These are phyloP conservation scores for Geum urbanum DNA, from an alignment of 306 rosid species.

Conservation along the genomic window DNA sequence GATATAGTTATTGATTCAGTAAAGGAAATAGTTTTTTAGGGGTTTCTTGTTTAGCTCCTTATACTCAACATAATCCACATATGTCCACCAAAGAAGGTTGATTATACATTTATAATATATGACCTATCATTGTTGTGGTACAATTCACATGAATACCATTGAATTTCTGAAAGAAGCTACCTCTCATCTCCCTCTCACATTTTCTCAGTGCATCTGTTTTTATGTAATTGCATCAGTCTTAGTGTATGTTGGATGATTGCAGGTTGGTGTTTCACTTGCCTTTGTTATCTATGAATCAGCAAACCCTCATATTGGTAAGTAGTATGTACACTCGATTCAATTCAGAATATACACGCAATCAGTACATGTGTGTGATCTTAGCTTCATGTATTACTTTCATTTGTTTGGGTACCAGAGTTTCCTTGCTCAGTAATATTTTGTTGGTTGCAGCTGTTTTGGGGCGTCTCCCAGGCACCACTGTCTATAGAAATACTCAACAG, in stretches of 20 bases:
- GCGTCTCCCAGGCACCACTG: slow-evolving; percentile 97
- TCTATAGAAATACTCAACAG: slow-evolving; percentile 77
- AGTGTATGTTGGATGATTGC: slow-evolving; percentile 28
- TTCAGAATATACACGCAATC: not conserved
- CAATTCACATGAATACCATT: slow-evolving; percentile 15
- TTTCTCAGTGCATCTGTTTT: not conserved
- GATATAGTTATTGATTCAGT: slow-evolving; percentile 11
- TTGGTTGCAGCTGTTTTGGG: slow-evolving; percentile 88
- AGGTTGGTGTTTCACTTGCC: slow-evolving; percentile 93
- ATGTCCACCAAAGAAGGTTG: not conserved
- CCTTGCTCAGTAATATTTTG: slow-evolving; percentile 22
- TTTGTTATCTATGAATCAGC: slow-evolving; percentile 98
- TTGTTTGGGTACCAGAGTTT: not conserved
- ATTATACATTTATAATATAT: not conserved
- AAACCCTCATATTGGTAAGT: slow-evolving; percentile 93
- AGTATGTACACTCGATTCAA: slow-evolving; percentile 38
- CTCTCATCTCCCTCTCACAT: not conserved
- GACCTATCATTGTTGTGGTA: not conserved
- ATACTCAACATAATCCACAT: not conserved
- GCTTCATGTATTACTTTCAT: not conserved
- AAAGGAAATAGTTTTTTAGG: not conserved
- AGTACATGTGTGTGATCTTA: not conserved
- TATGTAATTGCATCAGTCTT: not conserved
- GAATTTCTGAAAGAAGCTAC: not conserved
- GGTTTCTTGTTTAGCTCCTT: not conserved